A percentile compares a stretch with the other conserved stretches of the same genome.
phyloP scores from a whole-genome alignment of 352 stramenopile genomes.

The Pseudoperonospora humuli region DNA sequence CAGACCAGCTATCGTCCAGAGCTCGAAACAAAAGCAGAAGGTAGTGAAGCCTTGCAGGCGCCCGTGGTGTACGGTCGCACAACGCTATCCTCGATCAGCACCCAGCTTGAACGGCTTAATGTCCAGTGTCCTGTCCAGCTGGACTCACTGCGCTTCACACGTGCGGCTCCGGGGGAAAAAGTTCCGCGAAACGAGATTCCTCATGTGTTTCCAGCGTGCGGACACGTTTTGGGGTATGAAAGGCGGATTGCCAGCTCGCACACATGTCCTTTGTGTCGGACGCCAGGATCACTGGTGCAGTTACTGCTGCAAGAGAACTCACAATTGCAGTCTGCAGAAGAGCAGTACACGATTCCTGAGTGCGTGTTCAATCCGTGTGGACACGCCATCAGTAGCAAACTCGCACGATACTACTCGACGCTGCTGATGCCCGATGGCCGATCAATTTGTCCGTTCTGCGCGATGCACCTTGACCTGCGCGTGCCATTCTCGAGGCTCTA shows the following conservation, averaged over 20 bases:
- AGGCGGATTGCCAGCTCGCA: conserved; percentile 49
- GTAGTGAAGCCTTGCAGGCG: conserved; percentile 16
- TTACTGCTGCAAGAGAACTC: conserved; percentile 72
- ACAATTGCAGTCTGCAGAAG: conserved; percentile 48
- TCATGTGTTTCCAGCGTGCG: conserved; percentile 68
- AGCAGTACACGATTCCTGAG: conserved; percentile 56
- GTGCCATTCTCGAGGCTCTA: conserved; percentile 69
- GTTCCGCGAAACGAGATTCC: conserved; percentile 49
- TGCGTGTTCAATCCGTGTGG: conserved; percentile 79
- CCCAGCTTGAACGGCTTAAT: conserved; percentile 60
- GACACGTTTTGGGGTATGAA: conserved; percentile 77
- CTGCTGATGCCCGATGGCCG: conserved; percentile 70
- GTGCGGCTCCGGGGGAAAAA: conserved; percentile 27
- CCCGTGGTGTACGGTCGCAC: conserved; percentile 27
- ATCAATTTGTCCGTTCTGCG: conserved; percentile 75
- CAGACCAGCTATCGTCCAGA: conserved; percentile 33
- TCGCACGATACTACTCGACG: conserved; percentile 50
- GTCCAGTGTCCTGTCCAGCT: conserved; percentile 75
- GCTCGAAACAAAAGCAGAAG: conserved; percentile 19
- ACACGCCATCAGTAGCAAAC: conserved; percentile 61
- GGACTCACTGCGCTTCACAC: conserved; percentile 55
- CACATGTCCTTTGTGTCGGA: conserved; percentile 62
- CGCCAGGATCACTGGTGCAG: conserved; percentile 52
- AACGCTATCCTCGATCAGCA: conserved; percentile 40
- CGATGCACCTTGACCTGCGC: conserved; percentile 51